Evolutionary conservation across 768 basidiomycete genomes (phyloP).

Genomic region (Hypholoma fasciculare): DNA sequence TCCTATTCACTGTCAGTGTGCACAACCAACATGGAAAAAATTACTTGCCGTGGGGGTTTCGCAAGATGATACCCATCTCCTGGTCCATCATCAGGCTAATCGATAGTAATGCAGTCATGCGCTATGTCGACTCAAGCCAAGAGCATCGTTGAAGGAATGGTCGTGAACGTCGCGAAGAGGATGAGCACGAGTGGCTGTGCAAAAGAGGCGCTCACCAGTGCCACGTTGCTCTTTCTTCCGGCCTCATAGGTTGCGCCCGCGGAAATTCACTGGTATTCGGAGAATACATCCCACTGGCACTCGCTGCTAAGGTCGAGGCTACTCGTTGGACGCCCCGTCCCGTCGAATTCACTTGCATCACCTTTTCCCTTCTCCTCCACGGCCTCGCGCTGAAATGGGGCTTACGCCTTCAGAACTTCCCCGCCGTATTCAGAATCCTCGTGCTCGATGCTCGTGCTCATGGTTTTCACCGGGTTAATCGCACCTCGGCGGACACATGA

Average conservation of each 20-base stretch:
- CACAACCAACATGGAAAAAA: too few relatives aligned
- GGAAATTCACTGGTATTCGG: slow-evolving; percentile 58
- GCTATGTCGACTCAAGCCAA: too few relatives aligned
- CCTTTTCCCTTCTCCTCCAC: slow-evolving; percentile 35
- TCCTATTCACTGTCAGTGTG: too few relatives aligned
- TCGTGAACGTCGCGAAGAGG: slow-evolving; percentile 12
- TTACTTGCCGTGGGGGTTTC: too few relatives aligned
- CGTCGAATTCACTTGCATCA: slow-evolving; percentile 36
- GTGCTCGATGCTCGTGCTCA: slow-evolving; percentile 46
- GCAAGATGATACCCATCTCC: too few relatives aligned
- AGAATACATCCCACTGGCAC: slow-evolving; percentile 48
- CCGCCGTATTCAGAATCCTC: slow-evolving; percentile 57
- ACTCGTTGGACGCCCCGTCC: slow-evolving; percentile 31
- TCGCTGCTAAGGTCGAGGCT: slow-evolving; percentile 31
- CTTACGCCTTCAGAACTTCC: slow-evolving; percentile 59
- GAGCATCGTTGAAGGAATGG: too few relatives aligned
- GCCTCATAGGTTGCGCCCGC: too few relatives aligned
- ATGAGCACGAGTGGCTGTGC: slow-evolving; percentile 21
- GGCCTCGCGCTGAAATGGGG: slow-evolving; percentile 53
- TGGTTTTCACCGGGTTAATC: slow-evolving; percentile 50
- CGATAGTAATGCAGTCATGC: too few relatives aligned
- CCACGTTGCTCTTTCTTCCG: too few relatives aligned
- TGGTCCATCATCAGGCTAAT: too few relatives aligned
- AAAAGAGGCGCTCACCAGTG: not conserved
- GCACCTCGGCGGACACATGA: slow-evolving; percentile 36